Base-by-base conservation (phyloP, 2,329 filamentous ascomycete genomes). In the Fusarium kyushuense region DNA sequence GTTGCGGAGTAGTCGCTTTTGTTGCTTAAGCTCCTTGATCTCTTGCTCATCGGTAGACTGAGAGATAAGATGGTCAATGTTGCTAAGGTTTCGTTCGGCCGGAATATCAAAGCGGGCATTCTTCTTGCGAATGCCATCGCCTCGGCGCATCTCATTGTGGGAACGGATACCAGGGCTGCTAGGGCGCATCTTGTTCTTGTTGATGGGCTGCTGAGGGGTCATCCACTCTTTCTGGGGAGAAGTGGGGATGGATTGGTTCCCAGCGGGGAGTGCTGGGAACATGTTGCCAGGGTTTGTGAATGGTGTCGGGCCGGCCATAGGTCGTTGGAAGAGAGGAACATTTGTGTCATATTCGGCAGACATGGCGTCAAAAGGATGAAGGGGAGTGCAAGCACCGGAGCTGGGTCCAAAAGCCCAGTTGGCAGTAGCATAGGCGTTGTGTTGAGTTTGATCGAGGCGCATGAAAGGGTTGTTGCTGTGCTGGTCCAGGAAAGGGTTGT, bases 31-130 rank as follows among this genome's bases (percentile, higher is more conserved):
- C 82, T 98, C 94, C 86, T 97, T 98, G 83, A 97, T 92, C 83
- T 97, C 91, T 70, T 96, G 90, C 76, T 98, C 95, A 79, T 96
- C 91, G 57, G 89, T 93, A 35, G 93, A 95, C 80, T 93, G 90
- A 54, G 90, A 86, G 79, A 99, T 98, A 76, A 98, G 86, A 65
- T 93, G 87, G 79, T 99, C 96, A 80, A 99, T 98, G 82, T 96
- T 98, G 84, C 88, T 90, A 72, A 99, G 87, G 76, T 94, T 98
- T 66, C 94, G 89, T 82, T 97, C 96, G 43, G 92, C 90, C 12
- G 96, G 96, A 72, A 99, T 99, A 76, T 98, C 95, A 80, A 98
- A 97, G 72, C 95, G 92, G 70, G 94, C 94, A 76, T 98, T 99
- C 91, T 98, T 98, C 89, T 99, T 99, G 75, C 96, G 89, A 79